These are phyloP conservation scores for Cladosporium sp. DNA, from an alignment of 2,329 filamentous ascomycete species.

Conservation along the genomic window DNA sequence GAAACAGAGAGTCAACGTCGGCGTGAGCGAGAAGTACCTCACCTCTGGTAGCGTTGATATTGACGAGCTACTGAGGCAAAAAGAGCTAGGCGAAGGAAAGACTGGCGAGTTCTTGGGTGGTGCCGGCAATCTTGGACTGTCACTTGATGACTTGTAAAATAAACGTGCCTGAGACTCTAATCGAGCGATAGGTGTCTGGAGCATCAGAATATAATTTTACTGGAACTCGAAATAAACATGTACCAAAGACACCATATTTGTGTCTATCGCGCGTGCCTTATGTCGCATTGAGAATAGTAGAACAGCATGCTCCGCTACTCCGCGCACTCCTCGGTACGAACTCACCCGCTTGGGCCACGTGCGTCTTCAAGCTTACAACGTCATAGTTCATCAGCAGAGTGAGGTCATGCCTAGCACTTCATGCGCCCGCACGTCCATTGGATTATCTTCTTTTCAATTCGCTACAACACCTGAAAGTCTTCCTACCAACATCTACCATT, in stretches of 20 bases:
- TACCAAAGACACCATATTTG: not conserved
- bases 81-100: slow-evolving; percentile 46
- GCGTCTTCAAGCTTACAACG: slow-evolving; percentile 1
- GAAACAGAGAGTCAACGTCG: slow-evolving; percentile 71
- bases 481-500: not conserved
- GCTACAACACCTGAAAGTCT: not conserved
- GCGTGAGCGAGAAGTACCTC: slow-evolving; percentile 82
- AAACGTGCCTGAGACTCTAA: not conserved
- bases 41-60: slow-evolving; percentile 82
- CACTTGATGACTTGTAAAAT: slow-evolving; percentile 27
- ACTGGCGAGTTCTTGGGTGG: slow-evolving; percentile 58
- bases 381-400: not conserved
- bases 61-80: slow-evolving; percentile 56
- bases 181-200: not conserved
- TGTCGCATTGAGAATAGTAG: not conserved
- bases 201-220: too few species aligned
- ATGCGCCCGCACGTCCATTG: slow-evolving; percentile 2
- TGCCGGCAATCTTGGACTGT: slow-evolving; percentile 49
- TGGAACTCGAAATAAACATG: too few species aligned
- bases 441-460: not conserved
- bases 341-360: not conserved
- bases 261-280: not conserved
- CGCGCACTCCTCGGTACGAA: not conserved
- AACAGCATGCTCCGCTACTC: not conserved
- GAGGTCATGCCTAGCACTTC: slow-evolving; percentile 11